A percentile compares a stretch with the other conserved stretches of the same genome.
phyloP scores from a whole-genome alignment of 2,329 filamentous ascomycete species.

The Emmonsia crescens region DNA sequence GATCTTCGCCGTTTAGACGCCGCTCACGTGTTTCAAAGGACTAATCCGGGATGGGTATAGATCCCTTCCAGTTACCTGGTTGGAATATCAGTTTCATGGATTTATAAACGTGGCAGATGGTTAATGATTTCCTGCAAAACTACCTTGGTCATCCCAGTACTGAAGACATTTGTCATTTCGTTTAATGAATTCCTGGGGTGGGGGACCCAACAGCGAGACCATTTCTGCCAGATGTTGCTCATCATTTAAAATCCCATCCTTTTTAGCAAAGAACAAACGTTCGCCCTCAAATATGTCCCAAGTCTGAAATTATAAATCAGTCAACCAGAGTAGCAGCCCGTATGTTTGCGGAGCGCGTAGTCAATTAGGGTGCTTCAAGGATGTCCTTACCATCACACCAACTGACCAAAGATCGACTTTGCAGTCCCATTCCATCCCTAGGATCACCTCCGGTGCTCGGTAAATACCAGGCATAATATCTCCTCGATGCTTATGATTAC shows the following conservation, averaged over 20 bases:
- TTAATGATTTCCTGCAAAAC: not conserved
- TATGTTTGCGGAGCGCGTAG: not conserved
- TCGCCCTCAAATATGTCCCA: slow-evolving; percentile 15
- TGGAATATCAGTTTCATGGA: not conserved
- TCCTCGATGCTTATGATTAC: slow-evolving; percentile 4
- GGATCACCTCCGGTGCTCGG: slow-evolving; percentile 15
- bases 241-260: slow-evolving; percentile 3
- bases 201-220: slow-evolving; percentile 8
- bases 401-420: slow-evolving; percentile 19
- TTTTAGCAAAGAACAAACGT: slow-evolving; percentile 11
- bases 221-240: slow-evolving; percentile 12
- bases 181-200: slow-evolving; percentile 6
- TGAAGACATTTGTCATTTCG: not conserved
- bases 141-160: slow-evolving; percentile 4
- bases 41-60: not conserved
- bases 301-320: slow-evolving; percentile 7
- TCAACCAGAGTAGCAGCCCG: not conserved
- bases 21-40: not conserved
- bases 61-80: slow-evolving; percentile 3
- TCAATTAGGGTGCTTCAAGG: not conserved
- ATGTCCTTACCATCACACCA: slow-evolving; percentile 13
- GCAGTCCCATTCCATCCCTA: slow-evolving; percentile 13
- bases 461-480: slow-evolving; percentile 15
- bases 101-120: not conserved
- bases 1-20: not conserved